Evolutionary conservation across 495 filamentous ascomycete genomes (phyloP).

Genomic region (Chaetomidium leptoderma): DNA sequence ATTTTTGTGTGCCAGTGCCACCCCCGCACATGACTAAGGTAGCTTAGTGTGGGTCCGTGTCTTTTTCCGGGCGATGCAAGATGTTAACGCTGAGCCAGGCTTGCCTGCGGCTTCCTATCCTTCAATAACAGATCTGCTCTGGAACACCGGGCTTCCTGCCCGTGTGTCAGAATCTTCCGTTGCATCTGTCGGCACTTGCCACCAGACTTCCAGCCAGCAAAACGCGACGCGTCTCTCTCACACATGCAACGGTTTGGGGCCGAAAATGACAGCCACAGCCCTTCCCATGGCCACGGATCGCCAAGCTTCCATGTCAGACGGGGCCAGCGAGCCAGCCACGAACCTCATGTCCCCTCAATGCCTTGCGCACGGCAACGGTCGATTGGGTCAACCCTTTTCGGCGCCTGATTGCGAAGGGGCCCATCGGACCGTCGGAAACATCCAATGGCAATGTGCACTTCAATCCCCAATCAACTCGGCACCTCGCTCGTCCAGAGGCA

Average conservation of each 20-base stretch:
- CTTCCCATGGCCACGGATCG: background rate
- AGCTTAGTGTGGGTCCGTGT: background rate
- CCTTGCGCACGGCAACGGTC: background rate
- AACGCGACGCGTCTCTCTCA: background rate
- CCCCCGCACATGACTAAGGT: background rate
- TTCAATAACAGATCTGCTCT: background rate
- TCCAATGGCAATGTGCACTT: background rate
- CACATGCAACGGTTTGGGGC: background rate
- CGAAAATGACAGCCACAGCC: background rate
- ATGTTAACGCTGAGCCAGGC: background rate
- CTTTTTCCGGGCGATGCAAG: background rate
- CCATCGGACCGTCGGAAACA: background rate
- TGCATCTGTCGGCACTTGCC: background rate
- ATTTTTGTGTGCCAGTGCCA: background rate
- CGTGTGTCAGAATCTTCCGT: background rate
- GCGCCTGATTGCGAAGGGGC: conserved; percentile 3
- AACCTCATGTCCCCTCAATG: background rate
- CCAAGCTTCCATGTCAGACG: background rate
- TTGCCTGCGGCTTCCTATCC: background rate
- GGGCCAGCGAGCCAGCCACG: background rate
- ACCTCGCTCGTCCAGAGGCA: background rate
- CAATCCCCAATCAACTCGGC: background rate
- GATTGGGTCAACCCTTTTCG: conserved; percentile 2
- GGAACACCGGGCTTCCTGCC: background rate
- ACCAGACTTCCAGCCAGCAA: background rate